Evolutionary conservation across 257 asterid genomes (phyloP), one percentile per base, ranked within the genome.

Genomic region (Euphrasia confusa): DNA sequence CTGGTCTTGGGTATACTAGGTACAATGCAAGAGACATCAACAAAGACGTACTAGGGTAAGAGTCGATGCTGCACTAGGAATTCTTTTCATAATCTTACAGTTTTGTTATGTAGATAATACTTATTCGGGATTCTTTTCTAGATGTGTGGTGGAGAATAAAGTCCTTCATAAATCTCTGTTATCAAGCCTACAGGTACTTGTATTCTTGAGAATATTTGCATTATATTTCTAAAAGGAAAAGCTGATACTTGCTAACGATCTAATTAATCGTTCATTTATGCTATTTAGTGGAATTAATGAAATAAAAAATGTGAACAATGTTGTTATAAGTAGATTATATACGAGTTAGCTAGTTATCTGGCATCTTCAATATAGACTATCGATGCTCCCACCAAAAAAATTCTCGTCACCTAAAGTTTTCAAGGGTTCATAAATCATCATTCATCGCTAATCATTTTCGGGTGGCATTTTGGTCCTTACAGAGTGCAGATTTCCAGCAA

Each of bases 131-230:
- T 61, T 78, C 71, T 61, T 15, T 68, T 74, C 65, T 71, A 93
- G 99, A 92, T 93, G 99, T n/a, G 97, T 93, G 64, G 97, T 93
- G 80, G 99, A 93, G 84, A 93, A 93, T 79, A 93, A 83, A 77
- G 96, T 93, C 79, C 95, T 93, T 63, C 97, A 83, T 18, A 80
- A 78, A 79, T 83, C 96, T 63, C 75, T 93, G 10, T 63, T 85
- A 44, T 82, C 90, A 61, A 74, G 87, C 76, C 58, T 89, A 64
- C 84, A 83, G 97, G 99, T 93, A 86, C 63, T 73, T 47, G 56
- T 60, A 18, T 68, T 53, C 15, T 74, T 18, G 56, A 24, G 54
- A 52, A 45, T 68, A 32, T 62, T 68, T 56, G 42, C 7, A 24
- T 59, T 66, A 26, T 62, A 5, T 54, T 27, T 35, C 42, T 53